A percentile compares a stretch with the other conserved stretches of the same genome.
phyloP scores from a whole-genome alignment of 495 filamentous ascomycete genomes.

The Aspergillus funiculosus region DNA sequence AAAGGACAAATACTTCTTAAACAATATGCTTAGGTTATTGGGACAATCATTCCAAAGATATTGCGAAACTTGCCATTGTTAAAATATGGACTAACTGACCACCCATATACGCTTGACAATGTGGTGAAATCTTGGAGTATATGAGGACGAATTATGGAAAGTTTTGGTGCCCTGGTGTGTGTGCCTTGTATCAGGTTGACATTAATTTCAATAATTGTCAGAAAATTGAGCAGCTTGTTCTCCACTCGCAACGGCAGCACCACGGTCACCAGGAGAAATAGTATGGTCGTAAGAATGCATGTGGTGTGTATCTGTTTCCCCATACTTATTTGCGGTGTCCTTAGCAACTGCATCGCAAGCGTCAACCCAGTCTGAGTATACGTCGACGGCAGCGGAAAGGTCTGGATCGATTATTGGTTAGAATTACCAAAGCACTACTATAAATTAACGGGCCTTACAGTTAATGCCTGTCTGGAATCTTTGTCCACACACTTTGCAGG shows the following conservation, averaged over 20 bases:
- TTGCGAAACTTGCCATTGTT: not conserved
- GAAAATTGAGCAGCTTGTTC: conserved; percentile 20
- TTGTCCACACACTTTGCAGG: conserved; percentile 91
- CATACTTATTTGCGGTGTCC: conserved; percentile 51
- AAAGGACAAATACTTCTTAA: not conserved
- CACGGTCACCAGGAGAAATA: conserved; percentile 18
- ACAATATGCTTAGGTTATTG: not conserved
- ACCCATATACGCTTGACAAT: not conserved
- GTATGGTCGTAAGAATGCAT: conserved; percentile 17
- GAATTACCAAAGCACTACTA: not conserved
- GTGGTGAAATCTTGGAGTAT: not conserved
- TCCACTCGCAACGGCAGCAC: conserved; percentile 12
- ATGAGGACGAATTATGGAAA: not conserved
- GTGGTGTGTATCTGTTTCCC: conserved; percentile 36
- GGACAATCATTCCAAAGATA: not conserved
- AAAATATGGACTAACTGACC: not conserved
- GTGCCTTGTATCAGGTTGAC: conserved; percentile 18
- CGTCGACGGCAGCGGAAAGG: conserved; percentile 83
- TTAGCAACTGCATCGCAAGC: conserved; percentile 81
- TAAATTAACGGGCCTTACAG: conserved; percentile 52
- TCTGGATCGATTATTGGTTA: conserved; percentile 42
- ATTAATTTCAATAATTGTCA: conserved; percentile 29
- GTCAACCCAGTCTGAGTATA: conserved; percentile 98
- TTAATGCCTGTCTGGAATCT: conserved; percentile 88
- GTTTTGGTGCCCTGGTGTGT: conserved; percentile 13